A percentile compares a stretch with the other conserved stretches of the same genome.
Evolutionary conservation across 441 rosid species (phyloP).

Genomic region (Pelargonium australe): DNA sequence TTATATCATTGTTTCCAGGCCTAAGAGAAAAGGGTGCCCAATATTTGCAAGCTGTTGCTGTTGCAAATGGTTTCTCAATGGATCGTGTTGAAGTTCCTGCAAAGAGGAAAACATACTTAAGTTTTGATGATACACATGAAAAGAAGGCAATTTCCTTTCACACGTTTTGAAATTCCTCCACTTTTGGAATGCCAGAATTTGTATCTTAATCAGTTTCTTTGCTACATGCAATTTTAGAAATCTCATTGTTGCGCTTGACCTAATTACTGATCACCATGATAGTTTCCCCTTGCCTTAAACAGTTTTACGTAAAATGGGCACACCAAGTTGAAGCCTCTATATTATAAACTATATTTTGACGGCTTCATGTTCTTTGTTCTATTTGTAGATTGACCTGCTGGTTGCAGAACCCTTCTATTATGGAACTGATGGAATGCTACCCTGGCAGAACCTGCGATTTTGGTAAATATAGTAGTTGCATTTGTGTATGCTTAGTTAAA

Average conservation of each 20-base stretch:
- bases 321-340: constrained; percentile 11
- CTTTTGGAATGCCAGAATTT: not conserved
- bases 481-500: constrained; percentile 2
- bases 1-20: constrained; percentile 70
- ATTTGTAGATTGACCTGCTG: constrained; percentile 66
- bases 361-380: constrained; percentile 12
- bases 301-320: not conserved
- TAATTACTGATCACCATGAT: not conserved
- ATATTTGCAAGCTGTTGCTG: constrained; percentile 61
- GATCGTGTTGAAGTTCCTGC: constrained; percentile 47
- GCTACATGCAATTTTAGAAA: too few species aligned
- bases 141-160: constrained; percentile 37
- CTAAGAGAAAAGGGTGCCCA: constrained; percentile 50
- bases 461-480: constrained; percentile 42
- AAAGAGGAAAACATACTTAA: constrained; percentile 41
- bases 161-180: not conserved
- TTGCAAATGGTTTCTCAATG: constrained; percentile 50
- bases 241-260: too few species aligned
- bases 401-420: constrained; percentile 81
- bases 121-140: constrained; percentile 40
- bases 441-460: constrained; percentile 91
- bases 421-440: constrained; percentile 78
- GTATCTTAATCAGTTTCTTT: not conserved
- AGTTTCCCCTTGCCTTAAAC: not conserved
- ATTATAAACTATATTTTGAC: constrained; percentile 8